Base-by-base conservation (phyloP, 164 flowering plant genomes). In the Houttuynia cordata region DNA sequence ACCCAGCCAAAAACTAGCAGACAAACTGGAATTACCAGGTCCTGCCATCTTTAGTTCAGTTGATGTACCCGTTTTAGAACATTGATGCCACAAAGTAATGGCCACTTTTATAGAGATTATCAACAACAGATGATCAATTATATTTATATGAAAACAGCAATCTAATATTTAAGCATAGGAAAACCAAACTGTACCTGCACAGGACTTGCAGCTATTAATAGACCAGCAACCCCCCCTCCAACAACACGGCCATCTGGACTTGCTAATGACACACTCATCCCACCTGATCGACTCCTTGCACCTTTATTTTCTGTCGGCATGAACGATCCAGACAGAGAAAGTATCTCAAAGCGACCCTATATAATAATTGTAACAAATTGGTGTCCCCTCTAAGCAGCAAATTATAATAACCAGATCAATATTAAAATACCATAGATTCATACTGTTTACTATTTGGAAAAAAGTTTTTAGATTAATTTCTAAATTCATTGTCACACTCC, bases 171-270 rank as follows among this genome's bases (percentile, higher is more conserved):
- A 42, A 42, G 17, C n/a, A 10, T 42, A 42, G 13, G 8, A 45
- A 45, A 17, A 12, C 13, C 13, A 45, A 45, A 10, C 49, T 25
- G 60, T 69, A 90, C 99, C 92, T 90, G 97, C 52, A 91, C 96
- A 45, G 97, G 99, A 66, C 85, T 73, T 20, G 97, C 97, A 67
- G 99, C 99, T 45, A 88, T 86, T 53, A 94, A 65, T 37, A 91
- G 74, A 68, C 99, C 99, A 51, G 96, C 99, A 57, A 94, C 97
- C 45, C 95, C 93, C 67, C 99, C 99, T 13, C 99, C 99, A 1
- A 94, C 86, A 59, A 94, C 97, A 64, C 97, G 97, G 8, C 99
- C 99, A 76, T 94, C 99, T 22, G 96, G 96, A 72, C 99, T 83
- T 54, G 94, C 92, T 72, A 94, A 80, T 23, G 99, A 91, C 49